phyloP scores from a whole-genome alignment of 73 alveolate genomes.

The Symbiodinium pilosum region DNA sequence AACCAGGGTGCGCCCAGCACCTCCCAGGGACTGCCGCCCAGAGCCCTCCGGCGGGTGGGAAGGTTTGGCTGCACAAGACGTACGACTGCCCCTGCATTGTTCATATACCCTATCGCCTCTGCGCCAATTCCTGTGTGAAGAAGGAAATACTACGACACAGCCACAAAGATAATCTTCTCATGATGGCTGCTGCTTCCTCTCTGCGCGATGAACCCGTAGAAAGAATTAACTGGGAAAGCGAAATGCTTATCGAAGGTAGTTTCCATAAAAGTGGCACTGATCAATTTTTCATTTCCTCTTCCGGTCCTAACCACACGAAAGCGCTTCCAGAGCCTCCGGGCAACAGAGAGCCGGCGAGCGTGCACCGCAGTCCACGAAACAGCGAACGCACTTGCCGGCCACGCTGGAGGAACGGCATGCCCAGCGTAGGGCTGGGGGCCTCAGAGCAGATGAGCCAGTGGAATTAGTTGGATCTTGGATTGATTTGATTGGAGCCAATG shows the following conservation, averaged over 20 bases:
- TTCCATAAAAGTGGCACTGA: too few relatives aligned
- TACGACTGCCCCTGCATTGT: not conserved
- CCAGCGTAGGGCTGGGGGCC: too few relatives aligned
- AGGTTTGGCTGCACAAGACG: not conserved
- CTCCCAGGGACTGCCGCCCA: constrained; percentile 93
- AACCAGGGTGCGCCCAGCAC: constrained; percentile 30
- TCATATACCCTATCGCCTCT: not conserved
- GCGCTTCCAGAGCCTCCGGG: too few relatives aligned
- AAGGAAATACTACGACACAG: not conserved
- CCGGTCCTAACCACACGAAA: too few relatives aligned
- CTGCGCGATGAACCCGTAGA: not conserved
- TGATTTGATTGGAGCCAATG: too few relatives aligned
- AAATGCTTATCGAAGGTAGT: not conserved
- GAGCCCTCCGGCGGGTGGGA: constrained; percentile 12
- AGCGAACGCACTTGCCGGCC: too few relatives aligned
- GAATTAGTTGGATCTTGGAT: too few relatives aligned
- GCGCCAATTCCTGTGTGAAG: not conserved
- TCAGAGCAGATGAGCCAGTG: too few relatives aligned
- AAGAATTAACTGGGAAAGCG: not conserved
- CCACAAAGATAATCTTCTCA: not conserved
- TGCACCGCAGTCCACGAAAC: too few relatives aligned
- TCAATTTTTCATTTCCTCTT: too few relatives aligned
- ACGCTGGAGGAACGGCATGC: too few relatives aligned
- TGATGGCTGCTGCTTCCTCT: not conserved
- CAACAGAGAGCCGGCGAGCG: too few relatives aligned